phyloP scores from a whole-genome alignment of 768 basidiomycete species.

The Chalciporus chontae region DNA sequence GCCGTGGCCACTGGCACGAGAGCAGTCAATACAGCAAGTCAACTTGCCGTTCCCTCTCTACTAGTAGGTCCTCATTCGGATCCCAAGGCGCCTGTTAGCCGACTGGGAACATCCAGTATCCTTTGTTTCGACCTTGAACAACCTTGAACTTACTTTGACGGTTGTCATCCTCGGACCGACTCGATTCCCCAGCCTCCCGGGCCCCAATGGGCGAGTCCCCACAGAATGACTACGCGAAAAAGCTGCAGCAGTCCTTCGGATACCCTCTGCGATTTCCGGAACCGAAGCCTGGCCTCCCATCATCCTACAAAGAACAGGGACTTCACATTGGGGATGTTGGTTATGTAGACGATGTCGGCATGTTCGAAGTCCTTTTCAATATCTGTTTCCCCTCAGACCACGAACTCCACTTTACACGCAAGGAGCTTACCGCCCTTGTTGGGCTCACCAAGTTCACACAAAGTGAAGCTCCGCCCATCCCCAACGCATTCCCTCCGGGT shows the following conservation, averaged over 20 bases:
- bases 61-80: no score
- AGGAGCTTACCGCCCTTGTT: background rate
- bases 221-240: conserved; percentile 10
- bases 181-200: background rate
- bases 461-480: background rate
- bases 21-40: no score
- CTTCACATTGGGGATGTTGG: conserved; percentile 35
- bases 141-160: no score
- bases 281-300: conserved; percentile 18
- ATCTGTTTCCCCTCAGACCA: conserved; percentile 27
- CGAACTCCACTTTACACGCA: background rate
- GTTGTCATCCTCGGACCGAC: no score
- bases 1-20: no score
- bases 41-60: no score
- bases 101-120: no score
- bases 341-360: conserved; percentile 25
- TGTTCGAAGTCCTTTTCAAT: conserved; percentile 32
- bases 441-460: background rate
- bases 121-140: no score
- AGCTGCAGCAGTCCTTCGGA: conserved; percentile 16
- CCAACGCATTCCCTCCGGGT: background rate
- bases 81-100: no score
- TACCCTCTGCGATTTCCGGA: conserved; percentile 31
- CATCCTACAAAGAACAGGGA: conserved; percentile 21
- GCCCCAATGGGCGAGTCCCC: background rate